Evolutionary conservation across 176 grass and related monocot species (phyloP), one percentile per base, ranked within the genome.

Genomic region (Carex scoparia): DNA sequence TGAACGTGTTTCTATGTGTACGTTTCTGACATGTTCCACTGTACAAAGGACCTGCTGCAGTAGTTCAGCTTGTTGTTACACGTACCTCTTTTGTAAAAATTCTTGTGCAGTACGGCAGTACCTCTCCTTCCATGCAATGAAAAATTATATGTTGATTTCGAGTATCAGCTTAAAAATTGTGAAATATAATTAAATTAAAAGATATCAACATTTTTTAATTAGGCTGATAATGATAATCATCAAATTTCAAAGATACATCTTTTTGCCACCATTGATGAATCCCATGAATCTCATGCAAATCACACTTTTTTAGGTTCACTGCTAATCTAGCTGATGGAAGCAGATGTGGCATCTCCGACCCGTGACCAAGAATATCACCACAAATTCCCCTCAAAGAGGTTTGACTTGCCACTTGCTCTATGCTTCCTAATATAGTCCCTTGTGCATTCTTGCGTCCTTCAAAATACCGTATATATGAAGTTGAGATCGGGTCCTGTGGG

Each of bases 261-360:
- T 16, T 32, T 23, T 81, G 53, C 79, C 79, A 81, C 79, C 79
- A 81, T 42, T 81, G 79, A 81, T 65, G 79, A 44, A 81, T 81
- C 3, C 79, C 60, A 82, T 82, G 79, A 46, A 38, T 40, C 3
- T 82, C 57, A 15, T 65, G 31, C 79, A 16, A 66, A 12, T 3
- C 16, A 51, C 16, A 65, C 37, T 82, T 64, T 0, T 44, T 82
- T 7, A 15, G 11, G 35, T 82, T 66, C 38, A 82, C 79, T 30
- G 35, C 61, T 63, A 82, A 82, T 7, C 59, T 82, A 15, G 79
- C 79, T 4, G 79, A 63, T 28, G 79, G 79, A 23, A 65, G 38
- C 27, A 82, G 57, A 46, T 82, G 61, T 1, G 79, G 42, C 79
- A 82, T 63, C 42, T 65, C 79, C 14, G 37, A 11, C 44, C 58